These are phyloP conservation scores for Podochytrium sp. DNA, from an alignment of 192 early-diverging fungal genomes.

Conservation along the genomic window DNA sequence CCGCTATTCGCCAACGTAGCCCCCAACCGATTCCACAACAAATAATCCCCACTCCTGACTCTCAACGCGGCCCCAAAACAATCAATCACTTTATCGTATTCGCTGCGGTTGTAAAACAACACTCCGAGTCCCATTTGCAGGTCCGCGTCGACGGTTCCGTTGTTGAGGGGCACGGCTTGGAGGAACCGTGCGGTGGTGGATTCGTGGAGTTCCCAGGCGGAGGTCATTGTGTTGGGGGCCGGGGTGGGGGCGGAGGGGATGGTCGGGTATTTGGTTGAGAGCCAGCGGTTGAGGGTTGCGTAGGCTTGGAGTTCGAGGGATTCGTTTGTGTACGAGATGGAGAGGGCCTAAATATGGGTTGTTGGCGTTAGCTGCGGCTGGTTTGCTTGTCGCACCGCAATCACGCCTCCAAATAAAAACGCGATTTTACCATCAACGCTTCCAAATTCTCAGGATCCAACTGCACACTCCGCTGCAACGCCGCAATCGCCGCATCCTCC, in stretches of 20 bases:
- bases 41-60: conserved; percentile 83
- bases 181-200: conserved; percentile 77
- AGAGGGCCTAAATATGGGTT: conserved; percentile 40
- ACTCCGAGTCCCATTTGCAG: conserved; percentile 91
- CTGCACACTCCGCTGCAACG: conserved; percentile 75
- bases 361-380: neutral
- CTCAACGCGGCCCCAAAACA: conserved; percentile 89
- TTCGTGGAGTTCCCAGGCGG: conserved; percentile 60
- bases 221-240: conserved; percentile 10
- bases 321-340: conserved; percentile 92
- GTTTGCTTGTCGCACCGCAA: conserved; percentile 38
- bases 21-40: conserved; percentile 92
- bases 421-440: conserved; percentile 31
- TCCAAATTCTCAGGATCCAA: conserved; percentile 52
- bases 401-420: conserved; percentile 44
- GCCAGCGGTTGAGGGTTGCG: conserved; percentile 84
- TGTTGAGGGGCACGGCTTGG: conserved; percentile 60
- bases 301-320: conserved; percentile 80
- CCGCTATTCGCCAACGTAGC: conserved; percentile 87
- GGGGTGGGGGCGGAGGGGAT: conserved; percentile 36
- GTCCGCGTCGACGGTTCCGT: conserved; percentile 70
- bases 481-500: conserved; percentile 84
- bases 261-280: conserved; percentile 77
- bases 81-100: conserved; percentile 93
- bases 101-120: conserved; percentile 88